Evolutionary conservation across 352 stramenopile genomes (phyloP).

Genomic region (Aphanomyces stellatus): DNA sequence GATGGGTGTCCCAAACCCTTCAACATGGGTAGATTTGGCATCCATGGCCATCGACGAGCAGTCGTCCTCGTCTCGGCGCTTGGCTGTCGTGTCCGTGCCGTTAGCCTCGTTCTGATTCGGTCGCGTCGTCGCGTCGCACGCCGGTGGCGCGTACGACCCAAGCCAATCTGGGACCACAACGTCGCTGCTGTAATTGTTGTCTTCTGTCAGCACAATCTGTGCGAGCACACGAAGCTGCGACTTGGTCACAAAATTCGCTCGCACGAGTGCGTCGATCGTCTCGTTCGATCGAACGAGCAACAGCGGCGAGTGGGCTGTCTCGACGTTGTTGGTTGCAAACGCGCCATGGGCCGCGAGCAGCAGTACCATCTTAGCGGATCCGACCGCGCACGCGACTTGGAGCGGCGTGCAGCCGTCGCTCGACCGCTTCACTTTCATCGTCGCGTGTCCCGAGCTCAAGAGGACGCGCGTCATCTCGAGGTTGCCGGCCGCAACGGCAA

Average conservation of each 20-base stretch:
- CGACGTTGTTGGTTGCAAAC: background rate
- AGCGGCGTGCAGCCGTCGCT: constrained; percentile 8
- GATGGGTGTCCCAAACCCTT: too few relatives aligned
- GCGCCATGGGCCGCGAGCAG: background rate
- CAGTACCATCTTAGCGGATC: background rate
- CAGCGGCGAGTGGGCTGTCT: background rate
- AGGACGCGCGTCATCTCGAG: background rate
- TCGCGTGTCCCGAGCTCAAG: background rate
- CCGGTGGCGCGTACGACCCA: background rate
- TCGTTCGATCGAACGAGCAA: background rate
- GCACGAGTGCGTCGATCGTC: background rate
- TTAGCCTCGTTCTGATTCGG: background rate
- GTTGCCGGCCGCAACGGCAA: background rate
- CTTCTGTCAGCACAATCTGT: too few relatives aligned
- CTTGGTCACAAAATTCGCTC: background rate
- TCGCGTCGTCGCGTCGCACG: too few relatives aligned
- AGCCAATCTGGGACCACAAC: background rate
- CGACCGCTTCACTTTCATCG: constrained; percentile 1
- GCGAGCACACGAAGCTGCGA: too few relatives aligned
- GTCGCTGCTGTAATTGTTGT: background rate
- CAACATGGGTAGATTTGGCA: too few relatives aligned
- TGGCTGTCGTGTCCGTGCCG: background rate
- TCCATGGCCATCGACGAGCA: too few relatives aligned
- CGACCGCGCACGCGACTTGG: constrained; percentile 4
- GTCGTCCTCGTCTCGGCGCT: background rate